Conservation (phyloP, 257 asterid genomes). For the Solanum etuberosum region DNA sequence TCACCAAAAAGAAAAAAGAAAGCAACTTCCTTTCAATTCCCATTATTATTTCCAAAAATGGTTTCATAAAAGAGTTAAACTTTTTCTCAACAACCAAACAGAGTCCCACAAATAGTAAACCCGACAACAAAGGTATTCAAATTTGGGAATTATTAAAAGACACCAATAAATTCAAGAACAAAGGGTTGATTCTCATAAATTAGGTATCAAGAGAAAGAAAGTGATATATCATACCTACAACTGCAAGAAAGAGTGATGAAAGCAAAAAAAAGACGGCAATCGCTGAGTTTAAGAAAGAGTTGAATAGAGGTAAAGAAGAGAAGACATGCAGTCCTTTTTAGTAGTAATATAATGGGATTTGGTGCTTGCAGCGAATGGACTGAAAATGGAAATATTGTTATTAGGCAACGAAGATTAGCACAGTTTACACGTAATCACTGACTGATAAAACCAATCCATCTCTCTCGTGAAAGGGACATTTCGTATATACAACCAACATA, state of each 20-base stretch:
- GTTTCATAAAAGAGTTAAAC: not conserved
- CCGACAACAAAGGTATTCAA: not conserved
- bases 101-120: not conserved
- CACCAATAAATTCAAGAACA: not conserved
- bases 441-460: not conserved
- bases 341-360: not conserved
- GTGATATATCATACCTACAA: not conserved
- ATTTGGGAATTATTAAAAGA: not conserved
- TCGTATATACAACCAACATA: not conserved
- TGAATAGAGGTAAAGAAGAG: not conserved
- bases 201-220: not conserved
- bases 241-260: not conserved
- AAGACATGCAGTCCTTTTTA: not conserved
- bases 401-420: not conserved
- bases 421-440: not conserved
- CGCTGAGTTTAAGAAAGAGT: not conserved
- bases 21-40: not conserved
- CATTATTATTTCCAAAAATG: not conserved
- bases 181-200: not conserved
- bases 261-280: not conserved
- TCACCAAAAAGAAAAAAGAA: not conserved
- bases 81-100: not conserved
- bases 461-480: not conserved
- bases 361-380: not conserved
- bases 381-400: not conserved